Base-by-base conservation (phyloP, 2,329 filamentous ascomycete genomes). In the Aureobasidium sp. region DNA sequence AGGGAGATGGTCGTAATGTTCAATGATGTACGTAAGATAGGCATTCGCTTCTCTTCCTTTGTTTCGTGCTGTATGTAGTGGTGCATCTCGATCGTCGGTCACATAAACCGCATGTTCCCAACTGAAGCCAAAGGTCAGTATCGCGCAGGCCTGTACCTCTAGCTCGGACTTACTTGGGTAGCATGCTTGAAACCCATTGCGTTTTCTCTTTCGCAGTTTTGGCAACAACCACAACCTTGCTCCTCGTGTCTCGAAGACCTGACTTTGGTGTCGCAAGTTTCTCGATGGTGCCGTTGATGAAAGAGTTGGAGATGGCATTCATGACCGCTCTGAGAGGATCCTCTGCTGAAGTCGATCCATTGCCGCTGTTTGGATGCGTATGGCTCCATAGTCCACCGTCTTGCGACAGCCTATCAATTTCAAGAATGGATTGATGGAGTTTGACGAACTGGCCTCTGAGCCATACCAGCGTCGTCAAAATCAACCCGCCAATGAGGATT, bases 21-120 rank as follows among this genome's bases (percentile, higher is more conserved):
- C 76, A 60, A 79, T 75, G 13, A 80, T 69, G 66, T 78, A 80
- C 32, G 75, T 78, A 1, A 80, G 70, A 62, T 79, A 79, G 57
- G 75, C 76, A 69, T 77, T 78, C 5, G 76, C 72, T 66, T 80
- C 78, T 61, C 74, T 73, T 63, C 76, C 77, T 66, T 79, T 79
- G 67, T 79, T 71, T 59, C 32, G 59, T 48, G 21, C 65, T 66
- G 42, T 62, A 44, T 34, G 66, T 65, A 36, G 64, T 62, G 21
- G 67, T 63, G 48, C 62, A 47, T 67, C 65, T 3, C 27, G 44
- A 47, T 63, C 48, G 41, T 78, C 76, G 59, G 75, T 77, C 62
- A 69, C 70, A 68, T 77, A 79, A 57, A 80, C 77, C 14, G 75
- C 76, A 30, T 70, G 70, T 67, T 79, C 72, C 78, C 78, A 80